A percentile compares a stretch with the other conserved stretches of the same genome.
These are phyloP conservation scores for Zygotorulaspora mrakii DNA, from an alignment of 1,139 yeast species.

Conservation along the genomic window DNA sequence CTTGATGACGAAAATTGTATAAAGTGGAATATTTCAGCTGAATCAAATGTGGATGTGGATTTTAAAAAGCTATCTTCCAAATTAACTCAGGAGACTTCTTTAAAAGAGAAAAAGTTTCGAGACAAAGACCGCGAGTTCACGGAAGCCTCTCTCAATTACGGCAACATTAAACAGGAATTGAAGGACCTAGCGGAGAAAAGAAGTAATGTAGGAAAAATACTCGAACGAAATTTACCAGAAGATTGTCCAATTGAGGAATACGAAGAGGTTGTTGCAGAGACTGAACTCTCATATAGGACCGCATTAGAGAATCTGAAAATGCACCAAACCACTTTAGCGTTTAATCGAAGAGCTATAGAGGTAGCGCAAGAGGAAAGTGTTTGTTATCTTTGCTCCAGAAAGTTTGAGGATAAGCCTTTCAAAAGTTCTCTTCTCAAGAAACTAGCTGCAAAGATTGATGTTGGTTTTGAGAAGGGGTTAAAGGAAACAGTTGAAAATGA, in stretches of 20 bases:
- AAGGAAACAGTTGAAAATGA: slow-evolving; percentile 41
- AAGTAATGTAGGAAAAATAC: slow-evolving; percentile 9
- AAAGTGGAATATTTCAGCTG: slow-evolving; percentile 14
- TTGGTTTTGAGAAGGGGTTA: slow-evolving; percentile 31
- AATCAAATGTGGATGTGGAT: slow-evolving; percentile 23
- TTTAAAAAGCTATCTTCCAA: slow-evolving; percentile 23
- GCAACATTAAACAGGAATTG: slow-evolving; percentile 22
- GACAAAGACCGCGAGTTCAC: slow-evolving; percentile 18
- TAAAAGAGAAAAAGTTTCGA: slow-evolving; percentile 17
- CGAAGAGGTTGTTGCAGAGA: slow-evolving; percentile 47
- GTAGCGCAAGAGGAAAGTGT: slow-evolving; percentile 52
- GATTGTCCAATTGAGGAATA: slow-evolving; percentile 51
- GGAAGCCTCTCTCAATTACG: slow-evolving; percentile 21
- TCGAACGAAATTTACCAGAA: slow-evolving; percentile 35
- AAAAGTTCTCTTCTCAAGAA: slow-evolving; percentile 37
- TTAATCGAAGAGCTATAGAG: slow-evolving; percentile 60
- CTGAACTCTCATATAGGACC: slow-evolving; percentile 57
- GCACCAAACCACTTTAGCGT: slow-evolving; percentile 60
- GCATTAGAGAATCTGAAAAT: slow-evolving; percentile 62
- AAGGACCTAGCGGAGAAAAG: slow-evolving; percentile 6
- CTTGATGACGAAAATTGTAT: slow-evolving; percentile 12
- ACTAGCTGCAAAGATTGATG: slow-evolving; percentile 35
- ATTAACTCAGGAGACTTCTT: slow-evolving; percentile 24
- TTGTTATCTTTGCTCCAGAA: slow-evolving; percentile 64
- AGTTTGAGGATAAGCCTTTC: slow-evolving; percentile 44